phyloP scores from a whole-genome alignment of 148 eudicot species.

The Rhododendron griersonianum region DNA sequence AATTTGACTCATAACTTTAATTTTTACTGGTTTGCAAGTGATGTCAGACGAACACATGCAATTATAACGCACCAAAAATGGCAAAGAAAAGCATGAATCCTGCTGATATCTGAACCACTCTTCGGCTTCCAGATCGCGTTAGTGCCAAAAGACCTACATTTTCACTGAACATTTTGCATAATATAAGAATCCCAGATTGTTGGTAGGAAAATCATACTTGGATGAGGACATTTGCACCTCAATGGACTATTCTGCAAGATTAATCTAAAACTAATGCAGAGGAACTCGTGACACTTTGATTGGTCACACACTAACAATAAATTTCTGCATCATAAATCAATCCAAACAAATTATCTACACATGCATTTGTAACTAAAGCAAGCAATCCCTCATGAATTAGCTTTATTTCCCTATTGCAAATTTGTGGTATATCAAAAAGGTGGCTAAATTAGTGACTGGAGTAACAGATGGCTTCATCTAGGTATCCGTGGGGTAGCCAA shows the following conservation, averaged over 20 bases:
- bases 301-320: not conserved
- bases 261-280: not conserved
- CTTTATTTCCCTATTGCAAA: not conserved
- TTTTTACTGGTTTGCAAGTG: not conserved
- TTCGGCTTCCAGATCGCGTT: conserved; percentile 77
- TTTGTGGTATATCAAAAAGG: not conserved
- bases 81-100: conserved; percentile 87
- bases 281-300: not conserved
- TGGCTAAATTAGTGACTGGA: not conserved
- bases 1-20: not conserved
- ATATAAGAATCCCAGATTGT: not conserved
- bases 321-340: not conserved
- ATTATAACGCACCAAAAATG: conserved; percentile 51
- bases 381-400: not conserved
- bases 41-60: not conserved
- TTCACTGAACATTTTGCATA: conserved; percentile 41
- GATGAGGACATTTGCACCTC: not conserved
- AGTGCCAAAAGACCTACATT: conserved; percentile 81
- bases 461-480: not conserved
- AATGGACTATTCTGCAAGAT: not conserved
- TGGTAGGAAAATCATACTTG: not conserved
- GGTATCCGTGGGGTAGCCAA: not conserved
- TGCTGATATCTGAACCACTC: conserved; percentile 78
- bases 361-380: not conserved
- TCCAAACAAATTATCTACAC: not conserved